These are phyloP conservation scores for Arachnopeziza araneosa DNA, from an alignment of 2,329 filamentous ascomycete species.

Conservation along the genomic window DNA sequence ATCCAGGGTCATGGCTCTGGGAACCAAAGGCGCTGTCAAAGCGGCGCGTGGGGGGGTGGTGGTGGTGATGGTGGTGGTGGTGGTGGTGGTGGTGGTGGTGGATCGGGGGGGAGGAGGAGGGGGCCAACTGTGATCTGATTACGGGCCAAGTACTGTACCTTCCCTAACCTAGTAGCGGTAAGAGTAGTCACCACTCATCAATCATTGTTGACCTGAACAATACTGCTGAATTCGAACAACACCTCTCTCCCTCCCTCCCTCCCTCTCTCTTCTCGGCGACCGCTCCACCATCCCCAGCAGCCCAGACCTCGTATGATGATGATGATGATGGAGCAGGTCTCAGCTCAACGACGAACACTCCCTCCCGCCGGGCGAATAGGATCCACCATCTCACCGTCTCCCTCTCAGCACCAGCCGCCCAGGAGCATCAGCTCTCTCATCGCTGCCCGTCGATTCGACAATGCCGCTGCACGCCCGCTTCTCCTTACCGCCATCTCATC, in stretches of 20 bases:
- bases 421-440: neutral
- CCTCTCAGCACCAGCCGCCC: neutral
- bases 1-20: constrained; percentile 19
- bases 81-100: too few relatives aligned
- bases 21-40: neutral
- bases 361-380: neutral
- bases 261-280: too few relatives aligned
- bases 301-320: neutral
- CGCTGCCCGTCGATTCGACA: neutral
- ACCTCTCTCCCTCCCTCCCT: too few relatives aligned
- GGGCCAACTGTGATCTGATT: neutral
- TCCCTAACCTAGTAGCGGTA: too few relatives aligned
- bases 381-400: neutral
- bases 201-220: too few relatives aligned
- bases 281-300: too few relatives aligned
- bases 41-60: constrained; percentile 13
- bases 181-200: too few relatives aligned
- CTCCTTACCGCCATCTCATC: neutral
- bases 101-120: too few relatives aligned
- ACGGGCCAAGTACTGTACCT: neutral
- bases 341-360: too few relatives aligned
- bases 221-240: too few relatives aligned
- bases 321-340: too few relatives aligned
- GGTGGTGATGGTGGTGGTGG: too few relatives aligned
- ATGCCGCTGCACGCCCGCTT: neutral